Percentiles rank a stretch among this genome's conserved stretches.
Conservation (phyloP, 345 rosid species). For the Bruguiera sexangula region DNA sequence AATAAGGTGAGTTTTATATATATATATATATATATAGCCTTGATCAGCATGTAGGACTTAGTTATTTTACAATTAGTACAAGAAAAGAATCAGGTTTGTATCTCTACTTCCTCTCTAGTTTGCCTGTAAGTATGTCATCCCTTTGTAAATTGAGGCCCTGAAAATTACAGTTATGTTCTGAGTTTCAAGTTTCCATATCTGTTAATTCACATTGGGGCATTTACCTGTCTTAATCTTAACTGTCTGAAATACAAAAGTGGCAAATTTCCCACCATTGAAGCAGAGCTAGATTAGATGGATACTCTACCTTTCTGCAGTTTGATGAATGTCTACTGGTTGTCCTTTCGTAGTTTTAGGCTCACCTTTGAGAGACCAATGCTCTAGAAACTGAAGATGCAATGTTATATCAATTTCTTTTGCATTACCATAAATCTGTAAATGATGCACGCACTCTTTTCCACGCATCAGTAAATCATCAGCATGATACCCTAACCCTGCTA, state of each 20-base stretch:
- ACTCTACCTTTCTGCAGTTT: too few species aligned
- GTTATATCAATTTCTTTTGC: background rate
- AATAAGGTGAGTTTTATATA: constrained; percentile 22
- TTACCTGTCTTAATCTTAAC: background rate
- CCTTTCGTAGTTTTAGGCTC: background rate
- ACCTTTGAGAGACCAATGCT: background rate
- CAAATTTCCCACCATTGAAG: background rate
- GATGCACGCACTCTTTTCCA: too few species aligned
- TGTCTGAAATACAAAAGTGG: background rate
- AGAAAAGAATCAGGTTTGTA: background rate
- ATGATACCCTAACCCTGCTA: too few species aligned
- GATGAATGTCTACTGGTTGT: background rate
- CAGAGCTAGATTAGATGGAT: too few species aligned
- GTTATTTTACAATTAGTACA: too few species aligned
- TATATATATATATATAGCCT: background rate
- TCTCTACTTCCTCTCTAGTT: background rate
- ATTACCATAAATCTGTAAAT: too few species aligned
- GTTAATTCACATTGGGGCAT: too few species aligned
- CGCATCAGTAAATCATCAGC: too few species aligned
- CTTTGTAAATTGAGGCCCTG: background rate
- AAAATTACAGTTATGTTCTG: background rate
- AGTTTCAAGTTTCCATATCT: background rate
- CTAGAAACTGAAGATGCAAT: background rate
- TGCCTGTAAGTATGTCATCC: background rate
- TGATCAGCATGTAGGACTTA: background rate